Percentiles rank a stretch among this genome's conserved stretches.
phyloP scores from a whole-genome alignment of 2,329 filamentous ascomycete species.

The Monilinia laxa region DNA sequence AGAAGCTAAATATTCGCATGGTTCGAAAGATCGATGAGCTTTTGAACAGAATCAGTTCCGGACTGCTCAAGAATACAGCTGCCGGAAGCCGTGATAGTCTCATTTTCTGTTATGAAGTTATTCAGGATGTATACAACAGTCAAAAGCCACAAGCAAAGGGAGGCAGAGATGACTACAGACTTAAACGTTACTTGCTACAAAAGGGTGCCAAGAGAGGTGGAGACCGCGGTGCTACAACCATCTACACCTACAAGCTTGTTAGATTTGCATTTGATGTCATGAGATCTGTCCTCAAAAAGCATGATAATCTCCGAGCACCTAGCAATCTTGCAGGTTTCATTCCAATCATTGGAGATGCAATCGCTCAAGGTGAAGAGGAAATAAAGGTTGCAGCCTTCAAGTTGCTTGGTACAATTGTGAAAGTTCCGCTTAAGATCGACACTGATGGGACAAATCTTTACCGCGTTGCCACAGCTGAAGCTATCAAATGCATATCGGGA shows the following conservation, averaged over 20 bases:
- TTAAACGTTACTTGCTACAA: slow-evolving; percentile 76
- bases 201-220: slow-evolving; percentile 74
- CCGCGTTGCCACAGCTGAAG: slow-evolving; percentile 81
- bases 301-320: slow-evolving; percentile 75
- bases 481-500: slow-evolving; percentile 74
- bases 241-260: slow-evolving; percentile 82
- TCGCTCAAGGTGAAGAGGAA: slow-evolving; percentile 84
- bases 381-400: slow-evolving; percentile 86
- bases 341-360: slow-evolving; percentile 82
- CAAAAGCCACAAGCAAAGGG: slow-evolving; percentile 50
- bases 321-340: slow-evolving; percentile 82
- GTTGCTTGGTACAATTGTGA: slow-evolving; percentile 80
- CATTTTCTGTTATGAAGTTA: slow-evolving; percentile 93
- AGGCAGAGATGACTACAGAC: slow-evolving; percentile 58
- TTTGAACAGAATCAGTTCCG: slow-evolving; percentile 76
- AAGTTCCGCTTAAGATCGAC: slow-evolving; percentile 71
- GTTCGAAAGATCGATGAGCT: slow-evolving; percentile 90
- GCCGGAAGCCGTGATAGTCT: slow-evolving; percentile 78
- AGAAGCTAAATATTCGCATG: slow-evolving; percentile 80
- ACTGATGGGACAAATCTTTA: slow-evolving; percentile 60
- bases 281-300: slow-evolving; percentile 80
- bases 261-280: slow-evolving; percentile 87
- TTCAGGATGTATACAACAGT: slow-evolving; percentile 78
- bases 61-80: slow-evolving; percentile 77
- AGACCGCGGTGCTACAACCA: slow-evolving; percentile 69